Conservation (phyloP, 2,329 filamentous ascomycete genomes). For the Colletotrichum theobromicola region DNA sequence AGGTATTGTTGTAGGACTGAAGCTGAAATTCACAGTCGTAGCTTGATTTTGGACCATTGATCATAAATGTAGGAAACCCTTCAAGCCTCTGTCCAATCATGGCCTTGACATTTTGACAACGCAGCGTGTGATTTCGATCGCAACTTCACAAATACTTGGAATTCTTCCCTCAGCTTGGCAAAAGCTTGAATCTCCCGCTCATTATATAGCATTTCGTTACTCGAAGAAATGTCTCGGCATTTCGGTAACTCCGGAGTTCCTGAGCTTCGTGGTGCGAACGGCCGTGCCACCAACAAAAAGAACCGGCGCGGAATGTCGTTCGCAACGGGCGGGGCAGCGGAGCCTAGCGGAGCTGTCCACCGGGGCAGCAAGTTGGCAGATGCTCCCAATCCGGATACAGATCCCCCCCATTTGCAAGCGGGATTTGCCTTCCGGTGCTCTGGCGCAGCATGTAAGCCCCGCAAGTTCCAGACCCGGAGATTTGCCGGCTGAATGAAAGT, state of each 20-base stretch:
- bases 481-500: background rate
- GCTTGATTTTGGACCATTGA: background rate
- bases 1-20: background rate
- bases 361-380: background rate
- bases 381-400: background rate
- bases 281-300: background rate
- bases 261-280: background rate
- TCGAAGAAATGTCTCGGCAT: background rate
- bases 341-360: background rate
- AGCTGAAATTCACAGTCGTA: background rate
- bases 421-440: background rate
- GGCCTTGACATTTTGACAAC: background rate
- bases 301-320: background rate
- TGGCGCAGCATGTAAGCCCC: background rate
- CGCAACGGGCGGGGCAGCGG: background rate
- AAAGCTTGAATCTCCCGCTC: background rate
- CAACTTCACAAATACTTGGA: background rate
- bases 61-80: fast-evolving
- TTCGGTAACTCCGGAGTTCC: background rate
- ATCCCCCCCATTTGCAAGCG: background rate
- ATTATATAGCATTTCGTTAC: background rate
- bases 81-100: no score
- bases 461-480: background rate
- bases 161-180: background rate
- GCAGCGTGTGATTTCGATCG: background rate